Conservation (phyloP, 495 filamentous ascomycete species). For the Diplogelasinospora grovesii region DNA sequence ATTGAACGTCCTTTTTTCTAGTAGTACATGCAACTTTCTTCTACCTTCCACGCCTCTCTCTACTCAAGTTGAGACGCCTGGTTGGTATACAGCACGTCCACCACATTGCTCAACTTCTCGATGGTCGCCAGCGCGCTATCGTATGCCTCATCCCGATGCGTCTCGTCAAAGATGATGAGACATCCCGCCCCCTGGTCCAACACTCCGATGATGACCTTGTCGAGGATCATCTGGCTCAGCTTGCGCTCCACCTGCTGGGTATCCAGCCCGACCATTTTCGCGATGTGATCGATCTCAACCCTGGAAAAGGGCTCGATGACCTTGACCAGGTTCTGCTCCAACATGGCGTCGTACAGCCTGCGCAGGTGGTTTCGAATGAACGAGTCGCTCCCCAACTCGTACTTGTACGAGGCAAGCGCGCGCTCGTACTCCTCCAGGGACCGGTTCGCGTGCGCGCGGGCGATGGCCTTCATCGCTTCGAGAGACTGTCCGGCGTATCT, state of each 20-base stretch:
- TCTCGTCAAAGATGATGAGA: slow-evolving; percentile 94
- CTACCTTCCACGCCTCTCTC: neutral
- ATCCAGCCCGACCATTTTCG: slow-evolving; percentile 93
- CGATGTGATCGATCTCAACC: slow-evolving; percentile 93
- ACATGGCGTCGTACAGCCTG: slow-evolving; percentile 92
- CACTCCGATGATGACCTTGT: slow-evolving; percentile 96
- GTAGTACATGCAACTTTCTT: slow-evolving; percentile 3
- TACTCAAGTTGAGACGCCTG: slow-evolving; percentile 94
- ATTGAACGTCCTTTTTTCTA: too few species aligned
- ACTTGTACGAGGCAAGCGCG: slow-evolving; percentile 79
- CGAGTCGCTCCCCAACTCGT: slow-evolving; percentile 82
- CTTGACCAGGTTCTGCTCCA: slow-evolving; percentile 98
- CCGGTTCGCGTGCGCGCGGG: slow-evolving; percentile 87
- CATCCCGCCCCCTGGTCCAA: slow-evolving; percentile 96
- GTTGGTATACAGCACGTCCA: slow-evolving; percentile 95
- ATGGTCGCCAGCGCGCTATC: slow-evolving; percentile 92
- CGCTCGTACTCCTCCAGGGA: slow-evolving; percentile 94
- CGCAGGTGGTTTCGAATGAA: slow-evolving; percentile 95
- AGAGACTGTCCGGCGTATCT: slow-evolving; percentile 92
- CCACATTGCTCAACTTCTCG: slow-evolving; percentile 94
- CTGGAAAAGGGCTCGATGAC: slow-evolving; percentile 97
- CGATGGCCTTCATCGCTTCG: slow-evolving; percentile 98
- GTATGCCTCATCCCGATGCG: slow-evolving; percentile 84
- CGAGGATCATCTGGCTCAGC: slow-evolving; percentile 97
- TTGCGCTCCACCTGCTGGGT: slow-evolving; percentile 96